Conservation (phyloP, 2,329 filamentous ascomycete genomes). For the Aspergillus luchuensis region DNA sequence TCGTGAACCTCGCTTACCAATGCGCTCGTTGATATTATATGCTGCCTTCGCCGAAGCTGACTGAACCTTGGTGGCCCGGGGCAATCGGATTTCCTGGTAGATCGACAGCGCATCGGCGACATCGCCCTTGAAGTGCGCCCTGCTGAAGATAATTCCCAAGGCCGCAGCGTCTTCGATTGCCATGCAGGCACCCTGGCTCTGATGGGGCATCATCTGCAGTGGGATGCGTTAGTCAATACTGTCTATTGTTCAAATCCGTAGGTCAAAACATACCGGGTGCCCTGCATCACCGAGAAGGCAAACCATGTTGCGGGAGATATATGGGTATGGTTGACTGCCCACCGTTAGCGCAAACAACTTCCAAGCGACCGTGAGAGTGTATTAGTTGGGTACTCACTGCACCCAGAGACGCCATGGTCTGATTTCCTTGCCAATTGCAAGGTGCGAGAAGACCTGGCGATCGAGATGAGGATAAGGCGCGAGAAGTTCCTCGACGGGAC, state of each 20-base stretch:
- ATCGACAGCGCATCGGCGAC: conserved; percentile 51
- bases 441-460: conserved; percentile 57
- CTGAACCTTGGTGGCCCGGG: conserved; percentile 60
- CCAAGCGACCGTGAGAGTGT: background rate
- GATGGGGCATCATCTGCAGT: conserved; percentile 66
- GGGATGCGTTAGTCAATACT: background rate
- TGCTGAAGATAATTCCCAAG: conserved; percentile 62
- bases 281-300: conserved; percentile 68
- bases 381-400: conserved; percentile 40
- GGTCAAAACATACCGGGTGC: conserved; percentile 56
- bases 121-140: conserved; percentile 51
- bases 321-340: conserved; percentile 57
- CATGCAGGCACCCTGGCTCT: conserved; percentile 70
- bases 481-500: conserved; percentile 61
- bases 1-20: conserved; percentile 45
- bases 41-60: conserved; percentile 59
- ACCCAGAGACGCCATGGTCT: conserved; percentile 68
- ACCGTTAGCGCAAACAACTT: background rate
- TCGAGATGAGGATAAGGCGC: conserved; percentile 64
- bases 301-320: conserved; percentile 54
- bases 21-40: conserved; percentile 65
- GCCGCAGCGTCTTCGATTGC: conserved; percentile 68
- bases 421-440: conserved; percentile 64
- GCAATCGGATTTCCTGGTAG: conserved; percentile 58
- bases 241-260: background rate